phyloP scores from a whole-genome alignment of 1,139 yeast genomes.

The Kurtzmaniella quercitrusa region DNA sequence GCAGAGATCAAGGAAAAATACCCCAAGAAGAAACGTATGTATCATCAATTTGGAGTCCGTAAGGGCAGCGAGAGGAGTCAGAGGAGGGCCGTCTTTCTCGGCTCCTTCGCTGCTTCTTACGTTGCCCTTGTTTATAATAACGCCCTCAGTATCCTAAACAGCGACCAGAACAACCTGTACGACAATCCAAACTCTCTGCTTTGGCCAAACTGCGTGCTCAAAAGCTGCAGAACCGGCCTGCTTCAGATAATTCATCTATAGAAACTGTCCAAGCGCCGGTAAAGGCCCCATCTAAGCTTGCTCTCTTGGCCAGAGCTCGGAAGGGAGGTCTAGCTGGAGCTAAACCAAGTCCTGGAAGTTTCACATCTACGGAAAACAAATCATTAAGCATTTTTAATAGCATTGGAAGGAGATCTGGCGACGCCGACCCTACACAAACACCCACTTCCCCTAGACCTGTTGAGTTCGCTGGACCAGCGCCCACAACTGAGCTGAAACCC shows the following conservation, averaged over 20 bases:
- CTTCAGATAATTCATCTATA: background rate
- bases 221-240: slow-evolving; percentile 2
- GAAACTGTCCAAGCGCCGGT: background rate
- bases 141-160: slow-evolving; percentile 20
- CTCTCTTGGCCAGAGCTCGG: background rate
- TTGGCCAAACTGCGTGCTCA: slow-evolving; percentile 43
- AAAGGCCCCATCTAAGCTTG: background rate
- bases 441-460: background rate
- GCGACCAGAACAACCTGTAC: slow-evolving; percentile 9
- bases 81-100: slow-evolving; percentile 1
- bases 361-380: slow-evolving; percentile 8
- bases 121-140: background rate
- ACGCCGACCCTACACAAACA: background rate
- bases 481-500: no score
- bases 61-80: background rate
- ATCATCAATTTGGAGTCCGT: slow-evolving; percentile 10
- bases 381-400: slow-evolving; percentile 19
- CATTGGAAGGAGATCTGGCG: background rate
- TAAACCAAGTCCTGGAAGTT: background rate
- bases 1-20: slow-evolving; percentile 46
- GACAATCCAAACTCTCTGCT: slow-evolving; percentile 39
- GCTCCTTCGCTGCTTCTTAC: background rate
- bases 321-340: background rate
- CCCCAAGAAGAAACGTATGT: slow-evolving; percentile 41
- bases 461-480: background rate